These are phyloP conservation scores for Rhizodiscina lignyota DNA, from an alignment of 495 filamentous ascomycete genomes.

Conservation along the genomic window DNA sequence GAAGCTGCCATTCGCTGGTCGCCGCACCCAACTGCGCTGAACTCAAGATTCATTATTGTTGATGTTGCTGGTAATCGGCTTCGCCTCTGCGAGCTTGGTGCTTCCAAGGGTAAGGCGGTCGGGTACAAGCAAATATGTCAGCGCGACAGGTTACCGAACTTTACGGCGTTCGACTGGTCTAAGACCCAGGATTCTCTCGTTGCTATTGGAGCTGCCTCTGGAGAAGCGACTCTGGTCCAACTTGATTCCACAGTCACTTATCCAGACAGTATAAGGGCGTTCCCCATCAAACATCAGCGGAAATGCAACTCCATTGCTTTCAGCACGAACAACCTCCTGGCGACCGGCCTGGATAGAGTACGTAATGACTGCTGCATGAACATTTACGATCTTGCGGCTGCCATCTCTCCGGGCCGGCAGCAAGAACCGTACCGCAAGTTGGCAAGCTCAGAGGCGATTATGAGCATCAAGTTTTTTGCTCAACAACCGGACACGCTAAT, in stretches of 20 bases:
- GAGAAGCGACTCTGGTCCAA: constrained; percentile 66
- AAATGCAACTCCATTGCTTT: constrained; percentile 88
- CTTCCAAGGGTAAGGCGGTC: constrained; percentile 36
- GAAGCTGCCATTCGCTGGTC: constrained; percentile 78
- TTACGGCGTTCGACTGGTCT: constrained; percentile 94
- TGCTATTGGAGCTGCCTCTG: constrained; percentile 69
- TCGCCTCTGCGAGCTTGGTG: constrained; percentile 57
- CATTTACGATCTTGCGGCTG: constrained; percentile 75
- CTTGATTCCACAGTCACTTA: constrained; percentile 39
- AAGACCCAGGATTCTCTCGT: constrained; percentile 59
- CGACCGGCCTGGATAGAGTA: constrained; percentile 77
- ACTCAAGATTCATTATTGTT: constrained; percentile 63
- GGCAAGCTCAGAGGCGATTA: constrained; percentile 71
- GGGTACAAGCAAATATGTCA: constrained; percentile 53
- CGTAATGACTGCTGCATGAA: constrained; percentile 87
- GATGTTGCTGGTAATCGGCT: constrained; percentile 68
- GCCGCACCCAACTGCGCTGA: constrained; percentile 45
- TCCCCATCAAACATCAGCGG: constrained; percentile 70
- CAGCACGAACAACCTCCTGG: constrained; percentile 59
- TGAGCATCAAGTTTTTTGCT: constrained; percentile 80
- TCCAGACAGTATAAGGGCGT: constrained; percentile 39
- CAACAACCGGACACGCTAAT: constrained; percentile 71
- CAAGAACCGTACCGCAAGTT: constrained; percentile 53
- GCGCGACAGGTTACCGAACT: constrained; percentile 63
- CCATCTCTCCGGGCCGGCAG: constrained; percentile 17